A percentile compares a stretch with the other conserved stretches of the same genome.
Conservation (phyloP, 352 stramenopile species). For the Plasmopara viticola region DNA sequence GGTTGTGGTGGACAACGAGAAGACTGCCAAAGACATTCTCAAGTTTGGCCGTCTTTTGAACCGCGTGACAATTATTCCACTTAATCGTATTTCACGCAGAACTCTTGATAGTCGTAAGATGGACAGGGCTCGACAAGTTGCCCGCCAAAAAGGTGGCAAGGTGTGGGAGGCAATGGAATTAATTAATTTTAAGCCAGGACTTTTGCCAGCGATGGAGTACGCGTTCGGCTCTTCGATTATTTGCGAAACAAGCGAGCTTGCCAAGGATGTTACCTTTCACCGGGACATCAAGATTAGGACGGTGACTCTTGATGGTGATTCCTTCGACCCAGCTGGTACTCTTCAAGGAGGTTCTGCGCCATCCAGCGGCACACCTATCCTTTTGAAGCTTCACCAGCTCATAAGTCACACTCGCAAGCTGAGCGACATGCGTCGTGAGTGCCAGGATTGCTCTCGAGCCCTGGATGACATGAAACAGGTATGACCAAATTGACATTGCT, state of each 20-base stretch:
- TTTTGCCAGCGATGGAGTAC: constrained; percentile 95
- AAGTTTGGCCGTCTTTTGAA: constrained; percentile 94
- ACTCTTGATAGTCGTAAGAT: constrained; percentile 71
- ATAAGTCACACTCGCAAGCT: constrained; percentile 67
- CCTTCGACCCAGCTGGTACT: constrained; percentile 96
- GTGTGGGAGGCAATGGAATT: constrained; percentile 93
- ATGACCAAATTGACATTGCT: constrained; percentile 3
- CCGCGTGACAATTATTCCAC: constrained; percentile 97
- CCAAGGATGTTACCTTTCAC: constrained; percentile 84
- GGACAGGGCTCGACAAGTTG: constrained; percentile 77
- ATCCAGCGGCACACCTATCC: constrained; percentile 61
- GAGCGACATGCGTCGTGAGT: constrained; percentile 61
- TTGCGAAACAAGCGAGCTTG: constrained; percentile 92
- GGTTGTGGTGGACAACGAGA: constrained; percentile 98
- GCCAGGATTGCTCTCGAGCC: constrained; percentile 46
- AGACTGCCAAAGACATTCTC: constrained; percentile 97
- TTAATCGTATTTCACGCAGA: constrained; percentile 94
- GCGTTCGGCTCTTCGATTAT: constrained; percentile 98
- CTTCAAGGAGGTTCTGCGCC: constrained; percentile 89
- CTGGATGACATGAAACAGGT: constrained; percentile 72
- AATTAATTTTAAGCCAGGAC: constrained; percentile 94
- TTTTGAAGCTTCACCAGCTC: constrained; percentile 76
- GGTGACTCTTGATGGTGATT: constrained; percentile 97
- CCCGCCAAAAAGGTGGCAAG: constrained; percentile 82
- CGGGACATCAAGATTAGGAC: constrained; percentile 92